Conservation (phyloP, 257 asterid species). For the Solanum neorickii region DNA sequence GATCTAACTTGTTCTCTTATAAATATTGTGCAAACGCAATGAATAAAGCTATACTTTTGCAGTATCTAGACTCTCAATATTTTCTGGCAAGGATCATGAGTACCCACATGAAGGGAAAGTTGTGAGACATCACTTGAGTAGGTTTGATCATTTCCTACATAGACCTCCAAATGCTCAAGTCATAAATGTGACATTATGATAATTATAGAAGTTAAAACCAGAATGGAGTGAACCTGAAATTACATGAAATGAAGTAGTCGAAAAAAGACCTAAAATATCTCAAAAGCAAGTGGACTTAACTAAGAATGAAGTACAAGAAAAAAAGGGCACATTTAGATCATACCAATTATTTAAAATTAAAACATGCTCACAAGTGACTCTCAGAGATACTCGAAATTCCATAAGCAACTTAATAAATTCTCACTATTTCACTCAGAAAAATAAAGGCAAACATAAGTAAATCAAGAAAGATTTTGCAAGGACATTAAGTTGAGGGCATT, state of each 20-base stretch:
- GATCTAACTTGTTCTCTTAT: neutral
- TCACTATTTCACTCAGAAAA: neutral
- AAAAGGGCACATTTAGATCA: neutral
- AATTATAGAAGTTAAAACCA: neutral
- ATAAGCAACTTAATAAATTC: neutral
- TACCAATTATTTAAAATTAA: neutral
- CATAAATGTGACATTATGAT: neutral
- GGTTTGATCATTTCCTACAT: neutral
- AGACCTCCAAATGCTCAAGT: neutral
- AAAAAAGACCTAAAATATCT: neutral
- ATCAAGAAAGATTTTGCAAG: neutral
- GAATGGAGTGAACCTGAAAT: neutral
- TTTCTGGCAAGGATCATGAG: neutral
- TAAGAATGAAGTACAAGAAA: neutral
- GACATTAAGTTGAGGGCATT: neutral
- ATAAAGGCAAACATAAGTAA: neutral
- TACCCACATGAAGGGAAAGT: neutral
- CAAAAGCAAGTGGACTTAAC: neutral
- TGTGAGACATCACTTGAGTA: neutral
- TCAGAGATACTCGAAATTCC: neutral
- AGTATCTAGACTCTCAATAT: neutral
- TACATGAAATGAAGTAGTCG: neutral
- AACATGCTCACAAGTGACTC: neutral
- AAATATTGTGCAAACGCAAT: neutral
- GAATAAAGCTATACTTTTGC: neutral